Evolutionary conservation across 1,284 basidiomycete species (phyloP).

Genomic region (Gomphus sp.): DNA sequence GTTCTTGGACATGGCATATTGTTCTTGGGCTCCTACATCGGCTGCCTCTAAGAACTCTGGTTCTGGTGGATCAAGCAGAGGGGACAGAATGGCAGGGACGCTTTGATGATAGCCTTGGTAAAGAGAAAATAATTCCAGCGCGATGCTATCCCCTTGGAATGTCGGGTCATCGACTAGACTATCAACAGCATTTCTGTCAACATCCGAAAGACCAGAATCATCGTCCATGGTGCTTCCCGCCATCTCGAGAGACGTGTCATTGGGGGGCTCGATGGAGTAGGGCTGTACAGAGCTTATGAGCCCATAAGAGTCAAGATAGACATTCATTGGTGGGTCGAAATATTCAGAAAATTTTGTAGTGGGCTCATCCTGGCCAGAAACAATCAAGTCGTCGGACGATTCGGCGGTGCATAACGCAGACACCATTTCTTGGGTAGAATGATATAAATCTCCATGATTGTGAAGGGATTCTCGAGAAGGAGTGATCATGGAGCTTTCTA

Average conservation of each 20-base stretch:
- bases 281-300: not conserved
- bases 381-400: not conserved
- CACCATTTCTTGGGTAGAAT: not conserved
- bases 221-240: not conserved
- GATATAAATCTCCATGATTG: not conserved
- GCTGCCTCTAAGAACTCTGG: not conserved
- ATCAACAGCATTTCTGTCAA: not conserved
- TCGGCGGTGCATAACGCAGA: not conserved
- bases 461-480: no score
- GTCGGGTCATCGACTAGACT: not conserved
- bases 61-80: not conserved
- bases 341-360: not conserved
- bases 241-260: not conserved
- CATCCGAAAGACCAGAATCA: not conserved
- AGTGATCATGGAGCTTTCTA: no score
- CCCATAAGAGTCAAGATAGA: not conserved
- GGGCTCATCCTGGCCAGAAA: not conserved
- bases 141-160: not conserved
- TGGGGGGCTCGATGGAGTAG: not conserved
- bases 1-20: slow-evolving; percentile 51
- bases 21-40: slow-evolving; percentile 20
- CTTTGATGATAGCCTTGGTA: slow-evolving; percentile 6
- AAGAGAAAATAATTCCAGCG: not conserved
- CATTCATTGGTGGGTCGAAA: not conserved
- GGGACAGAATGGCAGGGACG: slow-evolving; percentile 3